Base-by-base conservation (phyloP, 2,329 filamentous ascomycete species). In the Neofusicoccum cordaticola region DNA sequence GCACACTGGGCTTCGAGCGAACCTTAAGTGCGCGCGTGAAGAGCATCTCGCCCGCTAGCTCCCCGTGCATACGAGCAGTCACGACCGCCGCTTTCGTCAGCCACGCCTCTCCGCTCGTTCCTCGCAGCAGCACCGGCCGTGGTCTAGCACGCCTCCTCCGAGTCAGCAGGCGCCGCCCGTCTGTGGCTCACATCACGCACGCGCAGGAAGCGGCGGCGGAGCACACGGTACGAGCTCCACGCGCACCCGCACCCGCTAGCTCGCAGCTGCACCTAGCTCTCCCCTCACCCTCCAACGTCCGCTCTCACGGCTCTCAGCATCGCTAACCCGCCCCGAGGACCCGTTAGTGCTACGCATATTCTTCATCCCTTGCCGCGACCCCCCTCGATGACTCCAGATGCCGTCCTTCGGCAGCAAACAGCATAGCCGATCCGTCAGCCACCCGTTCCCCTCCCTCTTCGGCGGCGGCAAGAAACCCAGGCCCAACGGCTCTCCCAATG, bases 401-500 rank as follows among this genome's bases (percentile, higher is more conserved):
- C 63, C 63, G 47, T 64, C 63, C 42, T 60, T 47, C 41, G 62
- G 62, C 62, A 64, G 37, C 52, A 58, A 64, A 35, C 63, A 64
- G 47, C 63, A 64, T 27, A 64, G 22, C 41, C 87, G 90, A 63
- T 93, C 91, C 63, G 86, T 90, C 80, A 95, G 91, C 82, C 89
- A 94, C 71, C 91, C 91, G 11, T 90, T 94, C 68, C 89, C 90
- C 7, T 88, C 87, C 17, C 78, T 93, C 37, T 91, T 93, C 72
- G 83, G 85, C 67, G 88, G 75, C 48, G 48, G 31, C 48, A 60
- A 50, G 51, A 84, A 80, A 71, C 82, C 56, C 15, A 60, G 79
- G 70, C 76, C 77, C 63, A 78, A 86, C 72, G 88, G 67, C 34
- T 68, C 69, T 51, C 65, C 70, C 50, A 65, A 52, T 56, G 68